Base-by-base conservation (phyloP, 192 early-diverging fungal species). In the Ambispora gerdemannii region DNA sequence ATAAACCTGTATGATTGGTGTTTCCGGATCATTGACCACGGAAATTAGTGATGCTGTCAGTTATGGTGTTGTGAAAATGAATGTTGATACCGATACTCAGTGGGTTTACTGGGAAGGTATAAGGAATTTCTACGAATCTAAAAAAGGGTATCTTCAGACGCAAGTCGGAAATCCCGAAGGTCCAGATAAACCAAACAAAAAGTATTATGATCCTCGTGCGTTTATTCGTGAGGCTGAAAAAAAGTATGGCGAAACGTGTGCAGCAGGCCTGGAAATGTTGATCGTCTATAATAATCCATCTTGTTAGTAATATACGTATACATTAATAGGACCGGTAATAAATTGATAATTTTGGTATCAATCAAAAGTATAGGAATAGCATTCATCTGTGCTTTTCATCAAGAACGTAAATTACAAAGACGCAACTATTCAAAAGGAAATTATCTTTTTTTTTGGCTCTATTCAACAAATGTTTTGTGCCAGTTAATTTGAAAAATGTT, bases 41-140 rank as follows among this genome's bases (percentile, higher is more conserved):
- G 93, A 95, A 75, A 95, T 95, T 78, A 71, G 86, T 82, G 89
- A 88, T 15, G 93, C 93, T 52, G 91, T 95, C 38, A 35, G 58
- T 53, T 73, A 86, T 79, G 93, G 95, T 76, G 95, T 96, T 30
- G 86, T 98, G 82, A 98, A 98, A 91, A 98, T 98, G 95, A 98
- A 98, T 86, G 93, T 98, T 79, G 95, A 98, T 78, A 98, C 95
- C 60, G 95, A 97, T 78, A 97, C 95, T 47, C 95, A 97, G 83
- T 97, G 90, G 90, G 93, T 93, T 30, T 97, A 96, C 86, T 93
- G 92, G 83, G 72, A 80, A 36, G 93, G 95, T 73, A 86, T 97
- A 73, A 87, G 85, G 70, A 83, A 91, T 76, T 97, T 91, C 77
- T 91, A 94, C 78, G 88, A 95, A 71, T 76, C 80, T 69, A 89